Conservation (phyloP, 495 filamentous ascomycete genomes). For the Neurospora sp. region DNA sequence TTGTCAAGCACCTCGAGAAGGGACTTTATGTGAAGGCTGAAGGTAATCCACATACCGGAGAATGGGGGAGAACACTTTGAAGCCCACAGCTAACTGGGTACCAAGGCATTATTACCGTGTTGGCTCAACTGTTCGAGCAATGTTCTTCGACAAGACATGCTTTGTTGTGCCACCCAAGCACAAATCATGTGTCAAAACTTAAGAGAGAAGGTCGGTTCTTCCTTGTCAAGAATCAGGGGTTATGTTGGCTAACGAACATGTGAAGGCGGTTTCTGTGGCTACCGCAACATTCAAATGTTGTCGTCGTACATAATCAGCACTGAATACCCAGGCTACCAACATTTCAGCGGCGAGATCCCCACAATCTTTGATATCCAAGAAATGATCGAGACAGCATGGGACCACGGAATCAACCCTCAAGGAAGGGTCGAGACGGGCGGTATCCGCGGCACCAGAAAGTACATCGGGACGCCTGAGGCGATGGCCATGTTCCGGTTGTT, state of each 20-base stretch:
- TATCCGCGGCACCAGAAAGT: constrained; percentile 80
- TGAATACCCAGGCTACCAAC: constrained; percentile 43
- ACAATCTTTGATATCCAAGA: constrained; percentile 80
- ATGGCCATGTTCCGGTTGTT: constrained; percentile 67
- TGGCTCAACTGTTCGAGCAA: constrained; percentile 60
- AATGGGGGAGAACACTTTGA: constrained; percentile 31
- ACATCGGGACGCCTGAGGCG: constrained; percentile 91
- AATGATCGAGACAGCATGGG: constrained; percentile 84
- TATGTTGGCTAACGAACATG: background rate
- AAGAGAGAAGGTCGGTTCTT: constrained; percentile 42
- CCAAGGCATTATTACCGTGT: constrained; percentile 58
- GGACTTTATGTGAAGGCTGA: constrained; percentile 46
- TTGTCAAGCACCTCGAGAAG: constrained; percentile 56
- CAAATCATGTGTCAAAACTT: constrained; percentile 75
- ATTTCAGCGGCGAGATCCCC: constrained; percentile 55
- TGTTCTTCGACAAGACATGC: constrained; percentile 55
- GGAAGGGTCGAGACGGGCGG: constrained; percentile 79
- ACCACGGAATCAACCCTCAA: constrained; percentile 64
- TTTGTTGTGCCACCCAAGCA: constrained; percentile 68
- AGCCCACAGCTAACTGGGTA: constrained; percentile 13
- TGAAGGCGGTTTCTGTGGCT: constrained; percentile 86
- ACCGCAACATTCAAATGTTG: constrained; percentile 94
- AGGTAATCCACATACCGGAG: constrained; percentile 40
- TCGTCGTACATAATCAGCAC: constrained; percentile 63
- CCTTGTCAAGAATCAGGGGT: background rate